Evolutionary conservation across 163 green algal species (phyloP).

Genomic region (Scenedesmus sp.): DNA sequence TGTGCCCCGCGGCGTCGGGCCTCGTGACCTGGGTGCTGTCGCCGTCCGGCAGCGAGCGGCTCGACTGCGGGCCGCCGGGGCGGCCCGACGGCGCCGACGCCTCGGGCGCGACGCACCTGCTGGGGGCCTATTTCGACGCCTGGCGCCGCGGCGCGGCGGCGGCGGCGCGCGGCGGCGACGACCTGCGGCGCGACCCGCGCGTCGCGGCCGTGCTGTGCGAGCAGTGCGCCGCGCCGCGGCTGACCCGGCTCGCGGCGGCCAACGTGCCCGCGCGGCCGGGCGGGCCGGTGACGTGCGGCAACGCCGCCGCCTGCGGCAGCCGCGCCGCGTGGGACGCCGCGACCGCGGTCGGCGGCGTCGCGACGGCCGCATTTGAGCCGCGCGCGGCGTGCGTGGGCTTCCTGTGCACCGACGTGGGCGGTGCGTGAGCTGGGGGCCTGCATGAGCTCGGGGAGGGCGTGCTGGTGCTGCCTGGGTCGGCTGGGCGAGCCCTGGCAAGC

Average conservation of each 20-base stretch:
- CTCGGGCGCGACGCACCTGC: conserved; percentile 6
- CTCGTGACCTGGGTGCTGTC: neutral
- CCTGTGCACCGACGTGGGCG: no score
- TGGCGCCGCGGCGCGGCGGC: neutral
- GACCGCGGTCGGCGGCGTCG: no score
- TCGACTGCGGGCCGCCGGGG: conserved; percentile 4
- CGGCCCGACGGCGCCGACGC: neutral
- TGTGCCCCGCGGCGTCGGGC: conserved; percentile 7
- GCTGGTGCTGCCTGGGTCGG: no score
- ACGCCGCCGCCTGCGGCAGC: neutral
- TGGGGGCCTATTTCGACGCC: conserved; percentile 31
- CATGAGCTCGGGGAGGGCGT: no score
- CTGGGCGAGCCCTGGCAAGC: no score
- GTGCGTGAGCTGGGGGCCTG: no score
- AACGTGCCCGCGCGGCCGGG: neutral
- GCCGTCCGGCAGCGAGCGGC: neutral
- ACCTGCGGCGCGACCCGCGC: neutral
- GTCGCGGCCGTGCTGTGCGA: conserved; percentile 8
- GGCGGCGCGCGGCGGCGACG: neutral
- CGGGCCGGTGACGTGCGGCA: conserved; percentile 21
- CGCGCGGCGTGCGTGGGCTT: no score
- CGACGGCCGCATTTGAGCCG: no score
- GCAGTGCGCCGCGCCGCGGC: neutral
- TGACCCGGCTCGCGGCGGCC: neutral
- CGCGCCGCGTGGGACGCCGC: conserved; percentile 2